Conservation (phyloP, 345 rosid species). For the Eucalyptus urophylla region DNA sequence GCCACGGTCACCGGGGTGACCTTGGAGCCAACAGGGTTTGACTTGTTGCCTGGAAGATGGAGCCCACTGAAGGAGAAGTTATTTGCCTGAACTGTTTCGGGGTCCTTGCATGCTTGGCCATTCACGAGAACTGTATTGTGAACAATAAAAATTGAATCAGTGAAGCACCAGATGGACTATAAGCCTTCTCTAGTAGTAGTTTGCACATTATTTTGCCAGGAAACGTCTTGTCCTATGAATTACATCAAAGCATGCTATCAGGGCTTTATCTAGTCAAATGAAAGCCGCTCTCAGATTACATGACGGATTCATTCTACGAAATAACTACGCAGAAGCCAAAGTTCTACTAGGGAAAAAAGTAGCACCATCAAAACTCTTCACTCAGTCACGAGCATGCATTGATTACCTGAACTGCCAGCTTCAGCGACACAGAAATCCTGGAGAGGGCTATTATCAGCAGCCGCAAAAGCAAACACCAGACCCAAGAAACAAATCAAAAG, state of each 20-base stretch:
- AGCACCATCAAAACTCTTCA: background rate
- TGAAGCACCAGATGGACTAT: background rate
- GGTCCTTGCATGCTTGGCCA: background rate
- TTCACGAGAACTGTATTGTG: background rate
- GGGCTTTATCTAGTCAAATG: background rate
- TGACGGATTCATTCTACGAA: background rate
- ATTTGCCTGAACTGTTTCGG: background rate
- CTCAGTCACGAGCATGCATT: background rate
- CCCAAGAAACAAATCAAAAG: background rate
- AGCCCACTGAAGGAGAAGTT: background rate
- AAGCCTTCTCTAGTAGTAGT: background rate
- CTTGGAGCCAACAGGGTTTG: background rate
- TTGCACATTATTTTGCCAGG: background rate
- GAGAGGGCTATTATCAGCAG: background rate
- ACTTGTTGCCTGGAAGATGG: background rate
- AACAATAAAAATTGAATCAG: background rate
- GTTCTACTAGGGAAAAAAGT: background rate
- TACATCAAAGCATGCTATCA: background rate
- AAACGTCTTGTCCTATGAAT: background rate
- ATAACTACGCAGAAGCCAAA: background rate
- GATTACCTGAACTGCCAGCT: background rate
- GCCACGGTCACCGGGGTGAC: background rate
- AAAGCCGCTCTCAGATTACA: background rate
- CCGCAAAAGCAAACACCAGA: background rate
- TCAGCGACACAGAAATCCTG: background rate